Conservation (phyloP, 2,329 filamentous ascomycete genomes). For the Nemania sp. region DNA sequence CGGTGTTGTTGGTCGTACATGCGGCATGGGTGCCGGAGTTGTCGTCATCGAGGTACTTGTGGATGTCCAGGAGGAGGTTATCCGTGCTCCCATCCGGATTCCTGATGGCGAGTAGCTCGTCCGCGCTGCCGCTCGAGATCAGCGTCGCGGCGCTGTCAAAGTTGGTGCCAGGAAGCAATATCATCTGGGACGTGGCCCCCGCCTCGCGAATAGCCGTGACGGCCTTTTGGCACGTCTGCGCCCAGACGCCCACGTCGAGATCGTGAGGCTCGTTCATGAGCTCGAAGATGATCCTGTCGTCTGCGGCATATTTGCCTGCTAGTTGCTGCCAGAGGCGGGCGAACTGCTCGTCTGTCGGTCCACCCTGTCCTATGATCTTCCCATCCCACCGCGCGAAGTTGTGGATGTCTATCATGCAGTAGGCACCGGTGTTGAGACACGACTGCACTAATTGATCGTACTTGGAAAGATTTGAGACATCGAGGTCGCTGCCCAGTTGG, state of each 20-base stretch:
- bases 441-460: constrained; percentile 62
- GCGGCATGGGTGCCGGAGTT: constrained; percentile 57
- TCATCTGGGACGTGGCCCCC: constrained; percentile 66
- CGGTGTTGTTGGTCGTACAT: constrained; percentile 59
- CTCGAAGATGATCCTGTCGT: constrained; percentile 63
- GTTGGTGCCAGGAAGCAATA: constrained; percentile 66
- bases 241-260: constrained; percentile 61
- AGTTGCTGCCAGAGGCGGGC: constrained; percentile 61
- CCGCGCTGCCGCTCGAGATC: constrained; percentile 54
- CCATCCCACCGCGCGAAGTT: constrained; percentile 66
- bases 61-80: constrained; percentile 62
- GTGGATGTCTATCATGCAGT: constrained; percentile 64
- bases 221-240: constrained; percentile 61
- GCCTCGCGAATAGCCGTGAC: constrained; percentile 68
- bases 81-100: constrained; percentile 63
- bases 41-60: constrained; percentile 64
- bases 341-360: constrained; percentile 63
- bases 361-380: constrained; percentile 67
- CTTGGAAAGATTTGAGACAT: constrained; percentile 51
- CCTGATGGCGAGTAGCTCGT: constrained; percentile 55
- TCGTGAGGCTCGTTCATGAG: constrained; percentile 74
- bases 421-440: constrained; percentile 59
- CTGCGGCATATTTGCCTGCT: constrained; percentile 60
- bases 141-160: constrained; percentile 58
- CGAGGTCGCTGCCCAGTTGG: constrained; percentile 54